Base-by-base conservation (phyloP, 257 asterid species). In the Rubia yunnanensis region DNA sequence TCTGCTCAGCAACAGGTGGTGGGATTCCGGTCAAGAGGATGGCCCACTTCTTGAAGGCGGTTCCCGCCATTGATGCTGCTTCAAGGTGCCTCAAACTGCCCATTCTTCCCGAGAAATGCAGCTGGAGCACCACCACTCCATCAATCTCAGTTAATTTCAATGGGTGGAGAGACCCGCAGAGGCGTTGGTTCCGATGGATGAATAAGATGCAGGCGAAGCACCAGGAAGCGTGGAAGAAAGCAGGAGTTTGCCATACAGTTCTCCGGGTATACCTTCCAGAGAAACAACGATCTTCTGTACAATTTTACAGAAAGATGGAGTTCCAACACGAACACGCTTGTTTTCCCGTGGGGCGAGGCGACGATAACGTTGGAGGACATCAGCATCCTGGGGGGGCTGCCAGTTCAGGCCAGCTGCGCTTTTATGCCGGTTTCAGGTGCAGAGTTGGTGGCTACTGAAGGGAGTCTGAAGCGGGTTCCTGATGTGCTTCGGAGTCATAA, bases 261-360 rank as follows among this genome's bases (percentile, higher is more conserved):
- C 23, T 80, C 84, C 0, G 30, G 26, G 4, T 67, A 54, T 10
- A 76, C 28, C 26, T 65, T 76, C 9, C 27, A 52, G 13, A 30
- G 15, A 15, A 58, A 77, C 20, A 36, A 66, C 0, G 79, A 76
- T 7, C 32, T 83, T 28, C 26, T 83, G 26, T 59, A 73, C 1
- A 78, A 69, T 24, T 10, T 83, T 10, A 75, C 71, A 0, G 83
- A 81, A 31, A 74, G 79, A 14, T 83, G 86, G 86, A 59, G 71
- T 24, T 54, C 74, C 11, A 76, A 78, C 1, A 77, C 85, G 2
- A 80, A 73, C 56, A 75, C 80, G 0, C 80, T 80, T 14, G 20
- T 80, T 0, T 80, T 83, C 49, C 82, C 79, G 0, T 83, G 85
- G 85, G 88, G 88, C 10, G 85, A 83, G 65, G 73, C 78, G 11